Conservation (phyloP, 2,329 filamentous ascomycete species). For the Pseudophaeomoniella oleicola region DNA sequence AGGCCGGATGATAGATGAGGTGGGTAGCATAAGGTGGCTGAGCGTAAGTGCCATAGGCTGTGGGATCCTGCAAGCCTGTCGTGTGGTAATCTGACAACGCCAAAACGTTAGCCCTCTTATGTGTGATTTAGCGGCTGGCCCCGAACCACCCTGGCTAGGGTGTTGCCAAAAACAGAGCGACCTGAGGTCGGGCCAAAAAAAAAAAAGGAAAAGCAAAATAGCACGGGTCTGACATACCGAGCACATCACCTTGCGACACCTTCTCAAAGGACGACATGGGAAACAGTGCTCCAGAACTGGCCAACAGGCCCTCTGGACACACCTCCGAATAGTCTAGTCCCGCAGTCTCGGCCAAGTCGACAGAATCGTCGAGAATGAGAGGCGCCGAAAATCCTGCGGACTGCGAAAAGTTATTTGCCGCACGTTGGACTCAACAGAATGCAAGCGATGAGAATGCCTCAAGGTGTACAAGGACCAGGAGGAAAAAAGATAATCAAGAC, state of each 20-base stretch:
- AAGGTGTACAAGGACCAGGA: too few species aligned
- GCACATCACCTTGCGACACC: slow-evolving; percentile 58
- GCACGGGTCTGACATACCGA: slow-evolving; percentile 52
- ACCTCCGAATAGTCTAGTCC: slow-evolving; percentile 28
- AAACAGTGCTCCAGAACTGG: slow-evolving; percentile 47
- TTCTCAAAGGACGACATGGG: slow-evolving; percentile 77
- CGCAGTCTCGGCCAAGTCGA: slow-evolving; percentile 29
- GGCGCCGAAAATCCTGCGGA: slow-evolving; percentile 27
- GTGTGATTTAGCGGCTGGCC: not conserved
- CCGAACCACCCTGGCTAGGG: not conserved
- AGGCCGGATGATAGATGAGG: slow-evolving; percentile 20
- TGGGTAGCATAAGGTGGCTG: slow-evolving; percentile 24
- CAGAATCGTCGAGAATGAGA: slow-evolving; percentile 31
- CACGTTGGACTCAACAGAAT: not conserved
- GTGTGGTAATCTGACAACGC: slow-evolving; percentile 2
- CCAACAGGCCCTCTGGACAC: slow-evolving; percentile 36
- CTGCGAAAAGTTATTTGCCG: too few species aligned
- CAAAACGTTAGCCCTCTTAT: slow-evolving; percentile 1
- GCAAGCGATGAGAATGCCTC: slow-evolving; percentile 2
- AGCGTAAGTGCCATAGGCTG: slow-evolving; percentile 24
- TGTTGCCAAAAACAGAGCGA: not conserved
- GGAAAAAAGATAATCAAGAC: slow-evolving; percentile 13
- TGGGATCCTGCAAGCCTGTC: slow-evolving; percentile 2
- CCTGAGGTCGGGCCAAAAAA: not conserved
- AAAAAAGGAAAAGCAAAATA: too few species aligned